Conservation (phyloP, 2,329 filamentous ascomycete species). For the Fusarium sp. region DNA sequence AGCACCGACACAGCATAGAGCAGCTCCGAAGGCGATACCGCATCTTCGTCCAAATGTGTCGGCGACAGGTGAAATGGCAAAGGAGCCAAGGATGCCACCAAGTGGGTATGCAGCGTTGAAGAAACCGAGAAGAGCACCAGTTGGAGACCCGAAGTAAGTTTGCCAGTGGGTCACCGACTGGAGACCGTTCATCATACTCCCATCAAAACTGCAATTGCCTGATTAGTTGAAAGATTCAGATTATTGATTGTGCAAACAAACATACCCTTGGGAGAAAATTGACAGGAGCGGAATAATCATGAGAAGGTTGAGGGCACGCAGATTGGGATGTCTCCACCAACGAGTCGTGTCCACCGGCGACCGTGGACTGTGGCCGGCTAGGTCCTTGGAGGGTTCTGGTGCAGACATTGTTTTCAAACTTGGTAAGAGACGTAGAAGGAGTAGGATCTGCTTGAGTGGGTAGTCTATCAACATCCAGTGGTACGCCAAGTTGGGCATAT, state of each 20-base stretch:
- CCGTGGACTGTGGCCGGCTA: not conserved
- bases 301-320: not conserved
- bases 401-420: not conserved
- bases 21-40: not conserved
- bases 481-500: not conserved
- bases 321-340: constrained; percentile 1
- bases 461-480: no score
- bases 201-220: not conserved
- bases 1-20: not conserved
- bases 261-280: not conserved
- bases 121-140: constrained; percentile 2
- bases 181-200: constrained; percentile 10
- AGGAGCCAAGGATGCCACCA: not conserved
- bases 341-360: not conserved
- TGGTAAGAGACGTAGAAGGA: not conserved
- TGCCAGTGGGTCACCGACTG: constrained; percentile 1
- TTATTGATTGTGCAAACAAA: not conserved
- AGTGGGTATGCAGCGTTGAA: constrained; percentile 6
- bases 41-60: not conserved
- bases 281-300: constrained; percentile 7
- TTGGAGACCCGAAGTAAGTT: not conserved
- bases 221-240: not conserved
- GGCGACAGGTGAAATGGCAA: not conserved
- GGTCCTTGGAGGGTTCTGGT: not conserved
- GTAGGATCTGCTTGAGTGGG: not conserved